Evolutionary conservation across 805 yeast species (phyloP).

Genomic region (Ogataea nakhonphanomensis): DNA sequence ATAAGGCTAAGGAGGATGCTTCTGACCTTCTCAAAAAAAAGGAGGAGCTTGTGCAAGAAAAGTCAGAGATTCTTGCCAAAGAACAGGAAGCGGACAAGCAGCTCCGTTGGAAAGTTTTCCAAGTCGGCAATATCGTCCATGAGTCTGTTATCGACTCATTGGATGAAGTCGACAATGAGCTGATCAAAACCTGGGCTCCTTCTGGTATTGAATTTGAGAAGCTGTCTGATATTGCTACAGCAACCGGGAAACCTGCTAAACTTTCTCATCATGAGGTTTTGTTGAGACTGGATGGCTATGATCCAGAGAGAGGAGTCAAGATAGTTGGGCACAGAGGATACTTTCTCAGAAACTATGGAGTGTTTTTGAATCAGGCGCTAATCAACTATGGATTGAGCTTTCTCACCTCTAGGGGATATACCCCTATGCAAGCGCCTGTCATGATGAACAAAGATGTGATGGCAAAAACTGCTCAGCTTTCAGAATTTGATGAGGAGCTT

Average conservation of each 20-base stretch:
- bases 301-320: slow-evolving; percentile 97
- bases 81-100: slow-evolving; percentile 80
- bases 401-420: slow-evolving; percentile 69
- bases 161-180: slow-evolving; percentile 87
- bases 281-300: slow-evolving; percentile 93
- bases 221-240: slow-evolving; percentile 66
- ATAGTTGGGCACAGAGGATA: slow-evolving; percentile 98
- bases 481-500: slow-evolving; percentile 96
- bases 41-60: slow-evolving; percentile 67
- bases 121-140: slow-evolving; percentile 92
- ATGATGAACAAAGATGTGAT: slow-evolving; percentile 99
- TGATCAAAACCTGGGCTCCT: slow-evolving; percentile 87
- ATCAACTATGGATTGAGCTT: slow-evolving; percentile 92
- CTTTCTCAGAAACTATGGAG: slow-evolving; percentile 92
- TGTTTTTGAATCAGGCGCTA: slow-evolving; percentile 94
- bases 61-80: slow-evolving; percentile 57
- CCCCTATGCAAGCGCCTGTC: slow-evolving; percentile 95
- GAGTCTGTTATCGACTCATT: slow-evolving; percentile 82
- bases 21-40: slow-evolving; percentile 76
- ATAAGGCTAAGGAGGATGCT: slow-evolving; percentile 94
- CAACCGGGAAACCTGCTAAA: slow-evolving; percentile 69
- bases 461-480: slow-evolving; percentile 99
- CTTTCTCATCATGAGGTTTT: slow-evolving; percentile 95
- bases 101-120: slow-evolving; percentile 77
- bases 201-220: slow-evolving; percentile 49